Conservation (phyloP, 2,329 filamentous ascomycete genomes). For the Albophoma yamanashiensis region DNA sequence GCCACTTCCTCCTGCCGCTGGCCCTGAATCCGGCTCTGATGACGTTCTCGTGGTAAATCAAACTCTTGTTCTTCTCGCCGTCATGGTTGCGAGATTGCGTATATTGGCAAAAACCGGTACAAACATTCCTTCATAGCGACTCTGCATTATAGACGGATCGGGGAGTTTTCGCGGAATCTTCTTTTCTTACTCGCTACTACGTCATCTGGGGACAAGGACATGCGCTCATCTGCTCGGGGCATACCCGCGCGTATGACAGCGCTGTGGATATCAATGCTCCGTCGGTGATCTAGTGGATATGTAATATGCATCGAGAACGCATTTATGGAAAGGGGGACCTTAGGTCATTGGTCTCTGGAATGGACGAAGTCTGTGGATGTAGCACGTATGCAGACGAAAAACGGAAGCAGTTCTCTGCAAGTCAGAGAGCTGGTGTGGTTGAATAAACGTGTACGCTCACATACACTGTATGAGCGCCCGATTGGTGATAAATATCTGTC, state of each 20-base stretch:
- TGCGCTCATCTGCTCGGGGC: background rate
- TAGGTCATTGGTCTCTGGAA: background rate
- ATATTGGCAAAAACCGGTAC: background rate
- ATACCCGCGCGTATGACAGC: background rate
- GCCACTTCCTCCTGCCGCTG: conserved; percentile 61
- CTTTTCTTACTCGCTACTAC: background rate
- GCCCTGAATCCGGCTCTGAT: conserved; percentile 70
- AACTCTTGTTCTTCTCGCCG: background rate
- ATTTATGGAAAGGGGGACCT: background rate
- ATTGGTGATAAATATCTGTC: background rate
- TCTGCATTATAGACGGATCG: conserved; percentile 1
- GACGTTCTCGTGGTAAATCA: conserved; percentile 62
- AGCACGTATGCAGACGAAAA: background rate
- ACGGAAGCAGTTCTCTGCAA: background rate
- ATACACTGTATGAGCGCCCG: background rate
- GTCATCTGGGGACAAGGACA: background rate
- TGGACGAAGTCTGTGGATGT: background rate
- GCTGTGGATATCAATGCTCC: background rate
- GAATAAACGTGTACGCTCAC: background rate
- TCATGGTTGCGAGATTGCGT: background rate
- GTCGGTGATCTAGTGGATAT: background rate
- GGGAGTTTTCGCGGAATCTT: background rate
- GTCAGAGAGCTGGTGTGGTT: background rate
- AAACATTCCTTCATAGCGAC: background rate
- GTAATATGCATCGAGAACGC: background rate